Conservation (phyloP, 2,329 filamentous ascomycete species). For the Pseudogymnoascus sp. region DNA sequence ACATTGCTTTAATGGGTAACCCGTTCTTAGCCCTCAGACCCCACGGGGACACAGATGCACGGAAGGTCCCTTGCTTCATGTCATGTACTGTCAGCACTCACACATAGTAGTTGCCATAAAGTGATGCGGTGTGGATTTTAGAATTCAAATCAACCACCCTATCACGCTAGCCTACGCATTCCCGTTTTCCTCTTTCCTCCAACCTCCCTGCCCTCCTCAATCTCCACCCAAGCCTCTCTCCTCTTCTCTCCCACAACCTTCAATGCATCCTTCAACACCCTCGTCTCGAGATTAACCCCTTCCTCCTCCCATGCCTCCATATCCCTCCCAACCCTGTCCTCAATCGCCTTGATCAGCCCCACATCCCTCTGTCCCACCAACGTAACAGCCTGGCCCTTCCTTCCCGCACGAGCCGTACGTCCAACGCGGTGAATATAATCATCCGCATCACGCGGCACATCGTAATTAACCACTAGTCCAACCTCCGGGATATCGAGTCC, state of each 20-base stretch:
- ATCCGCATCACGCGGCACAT: conserved; percentile 90
- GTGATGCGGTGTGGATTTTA: not conserved
- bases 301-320: conserved; percentile 86
- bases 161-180: conserved; percentile 44
- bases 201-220: conserved; percentile 88
- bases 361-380: conserved; percentile 93
- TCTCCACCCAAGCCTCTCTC: conserved; percentile 80
- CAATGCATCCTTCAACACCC: conserved; percentile 76
- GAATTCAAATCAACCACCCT: not conserved
- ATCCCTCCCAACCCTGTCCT: conserved; percentile 69
- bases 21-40: not conserved
- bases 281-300: conserved; percentile 86
- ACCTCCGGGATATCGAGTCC: conserved; percentile 95
- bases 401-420: conserved; percentile 86
- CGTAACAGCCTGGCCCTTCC: conserved; percentile 74
- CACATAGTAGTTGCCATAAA: not conserved
- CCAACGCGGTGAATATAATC: conserved; percentile 97
- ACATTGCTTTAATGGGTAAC: not conserved
- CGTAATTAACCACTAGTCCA: conserved; percentile 86
- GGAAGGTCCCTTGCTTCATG: not conserved
- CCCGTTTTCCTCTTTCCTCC: conserved; percentile 70
- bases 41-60: not conserved
- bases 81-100: not conserved
- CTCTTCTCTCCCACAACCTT: conserved; percentile 93
- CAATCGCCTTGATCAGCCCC: conserved; percentile 82